Evolutionary conservation across 306 rosid species (phyloP).

Genomic region (Oemleria cerasiformis): DNA sequence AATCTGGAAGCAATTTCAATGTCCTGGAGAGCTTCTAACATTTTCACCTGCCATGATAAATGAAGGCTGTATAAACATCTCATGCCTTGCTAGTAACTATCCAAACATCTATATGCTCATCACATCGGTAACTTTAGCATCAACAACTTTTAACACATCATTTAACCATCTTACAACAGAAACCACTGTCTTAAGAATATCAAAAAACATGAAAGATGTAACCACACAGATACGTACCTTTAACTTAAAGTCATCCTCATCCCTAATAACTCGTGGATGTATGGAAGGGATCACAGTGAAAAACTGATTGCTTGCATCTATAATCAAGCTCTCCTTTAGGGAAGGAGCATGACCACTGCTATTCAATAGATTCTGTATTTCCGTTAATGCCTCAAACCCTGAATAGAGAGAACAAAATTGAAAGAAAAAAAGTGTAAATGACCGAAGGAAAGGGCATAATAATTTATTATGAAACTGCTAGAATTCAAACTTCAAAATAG

Average conservation of each 20-base stretch:
- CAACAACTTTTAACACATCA: neutral
- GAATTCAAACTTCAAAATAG: neutral
- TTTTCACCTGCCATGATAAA: slow-evolving; percentile 71
- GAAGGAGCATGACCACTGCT: slow-evolving; percentile 42
- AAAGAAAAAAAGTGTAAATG: slow-evolving; percentile 8
- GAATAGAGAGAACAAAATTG: slow-evolving; percentile 23
- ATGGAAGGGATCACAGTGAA: slow-evolving; percentile 92
- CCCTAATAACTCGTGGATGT: slow-evolving; percentile 85
- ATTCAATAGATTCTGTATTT: slow-evolving; percentile 76
- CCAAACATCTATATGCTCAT: neutral
- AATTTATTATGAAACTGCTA: neutral
- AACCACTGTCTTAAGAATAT: slow-evolving; percentile 4
- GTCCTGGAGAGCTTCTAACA: slow-evolving; percentile 98
- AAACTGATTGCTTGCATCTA: slow-evolving; percentile 96
- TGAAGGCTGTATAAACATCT: neutral
- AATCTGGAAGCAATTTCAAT: slow-evolving; percentile 96
- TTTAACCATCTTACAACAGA: neutral
- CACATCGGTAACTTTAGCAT: neutral
- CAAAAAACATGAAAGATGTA: slow-evolving; percentile 9
- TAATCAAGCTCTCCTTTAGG: slow-evolving; percentile 70
- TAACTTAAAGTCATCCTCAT: slow-evolving; percentile 80
- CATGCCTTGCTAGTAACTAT: neutral
- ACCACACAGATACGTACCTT: slow-evolving; percentile 50
- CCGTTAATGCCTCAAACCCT: slow-evolving; percentile 97
- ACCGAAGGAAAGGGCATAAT: neutral